Conservation (phyloP, 2,329 filamentous ascomycete species). For the Endoconidiophora polonica region DNA sequence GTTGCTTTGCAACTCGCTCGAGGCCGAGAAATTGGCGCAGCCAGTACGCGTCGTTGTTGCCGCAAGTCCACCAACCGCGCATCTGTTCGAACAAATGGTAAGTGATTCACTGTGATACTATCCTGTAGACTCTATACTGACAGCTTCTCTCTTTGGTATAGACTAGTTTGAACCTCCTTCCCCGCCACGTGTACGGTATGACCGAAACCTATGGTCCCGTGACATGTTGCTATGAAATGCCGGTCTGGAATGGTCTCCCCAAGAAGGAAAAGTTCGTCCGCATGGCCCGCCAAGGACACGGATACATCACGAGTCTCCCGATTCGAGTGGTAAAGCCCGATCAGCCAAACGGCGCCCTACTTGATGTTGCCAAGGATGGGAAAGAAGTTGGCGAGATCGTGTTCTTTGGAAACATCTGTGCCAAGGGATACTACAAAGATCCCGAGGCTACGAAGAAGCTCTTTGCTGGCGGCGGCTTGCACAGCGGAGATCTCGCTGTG, state of each 20-base stretch:
- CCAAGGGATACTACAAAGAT: slow-evolving; percentile 85
- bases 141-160: slow-evolving; percentile 12
- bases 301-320: slow-evolving; percentile 68
- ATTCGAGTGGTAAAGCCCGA: slow-evolving; percentile 69
- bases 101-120: slow-evolving; percentile 5
- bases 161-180: slow-evolving; percentile 57
- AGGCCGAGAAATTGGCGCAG: slow-evolving; percentile 51
- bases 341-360: slow-evolving; percentile 39
- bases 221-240: slow-evolving; percentile 81
- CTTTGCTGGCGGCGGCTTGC: slow-evolving; percentile 71
- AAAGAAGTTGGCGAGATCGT: slow-evolving; percentile 45
- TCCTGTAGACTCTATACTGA: neutral
- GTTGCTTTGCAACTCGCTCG: slow-evolving; percentile 62
- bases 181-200: slow-evolving; percentile 84
- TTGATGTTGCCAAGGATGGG: slow-evolving; percentile 32
- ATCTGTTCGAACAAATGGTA: slow-evolving; percentile 89
- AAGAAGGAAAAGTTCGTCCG: slow-evolving; percentile 62
- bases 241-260: slow-evolving; percentile 63
- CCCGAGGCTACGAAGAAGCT: slow-evolving; percentile 68
- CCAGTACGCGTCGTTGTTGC: slow-evolving; percentile 81
- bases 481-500: slow-evolving; percentile 84
- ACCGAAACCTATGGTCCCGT: slow-evolving; percentile 89
- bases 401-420: slow-evolving; percentile 81
- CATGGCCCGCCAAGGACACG: slow-evolving; percentile 91
- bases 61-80: slow-evolving; percentile 73